Base-by-base conservation (phyloP, 495 filamentous ascomycete genomes). In the Neurospora sp. region DNA sequence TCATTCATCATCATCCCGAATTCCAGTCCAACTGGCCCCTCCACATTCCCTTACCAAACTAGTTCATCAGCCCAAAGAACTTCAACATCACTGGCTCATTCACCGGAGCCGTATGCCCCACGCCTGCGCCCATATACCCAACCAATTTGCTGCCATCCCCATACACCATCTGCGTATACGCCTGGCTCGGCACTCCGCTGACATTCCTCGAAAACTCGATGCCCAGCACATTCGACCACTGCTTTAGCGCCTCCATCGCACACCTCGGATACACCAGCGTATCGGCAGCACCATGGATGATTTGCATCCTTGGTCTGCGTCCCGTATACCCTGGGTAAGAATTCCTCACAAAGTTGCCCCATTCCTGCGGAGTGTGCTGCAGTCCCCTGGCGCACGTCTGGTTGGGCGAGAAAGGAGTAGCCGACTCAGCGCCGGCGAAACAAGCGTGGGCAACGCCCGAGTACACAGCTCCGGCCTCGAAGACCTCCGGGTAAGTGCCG, bases 401-500 rank as follows among this genome's bases (percentile, higher is more conserved):
- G 83, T 88, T 86, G 73, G 80, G 72, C 20, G 80, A 80, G 35
- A 80, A 75, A 37, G 82, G 84, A 8, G 82, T 84, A 70, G 78
- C 76, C 3, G 76, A 16, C 48, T 6, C 70, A 35, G 38, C 76
- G 72, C 74, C 81, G 3, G 81, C 76, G 79, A 85, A 87, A 80
- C 88, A 89, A 37, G 85, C 87, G 68, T 82, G 82, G 3, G 87
- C 78, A 2, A 84, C 81, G 61, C 88, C 88, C 3, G 86, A 85
- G 81, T 86, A 89, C 70, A 81, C 86, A 38, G 84, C 84, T 20
- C 82, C 88, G 8, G 88, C 88, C 40, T 84, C 82, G 76, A 89
- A 89, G 16, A 89, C 78, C 31, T 88, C 84, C 14, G 88, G 88
- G 76, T 90, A 89, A 2, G 86, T 84, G 9, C 84, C 88, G 8